These are phyloP conservation scores for Ophiognomonia clavigignenti-juglandacearum DNA, from an alignment of 2,329 filamentous ascomycete species.

Conservation along the genomic window DNA sequence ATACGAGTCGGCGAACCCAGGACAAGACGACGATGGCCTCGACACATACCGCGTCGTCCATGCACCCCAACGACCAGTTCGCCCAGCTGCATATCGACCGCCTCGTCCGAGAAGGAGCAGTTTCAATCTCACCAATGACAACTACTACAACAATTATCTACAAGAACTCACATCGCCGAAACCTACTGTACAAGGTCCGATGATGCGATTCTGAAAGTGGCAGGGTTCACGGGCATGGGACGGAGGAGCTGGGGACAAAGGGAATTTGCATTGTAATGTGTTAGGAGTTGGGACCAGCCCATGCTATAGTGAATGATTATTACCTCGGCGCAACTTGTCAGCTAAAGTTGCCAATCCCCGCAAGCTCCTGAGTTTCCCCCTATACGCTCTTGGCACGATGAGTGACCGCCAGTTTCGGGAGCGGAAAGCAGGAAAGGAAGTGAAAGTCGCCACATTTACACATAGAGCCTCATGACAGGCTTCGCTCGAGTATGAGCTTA, in stretches of 20 bases:
- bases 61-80: not conserved
- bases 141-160: conserved; percentile 8
- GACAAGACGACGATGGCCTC: conserved; percentile 21
- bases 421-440: not conserved
- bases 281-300: no score
- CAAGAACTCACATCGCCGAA: conserved; percentile 11
- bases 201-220: not conserved
- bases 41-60: conserved; percentile 9
- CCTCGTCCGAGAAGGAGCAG: not conserved
- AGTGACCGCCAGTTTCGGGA: not conserved
- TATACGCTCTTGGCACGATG: not conserved
- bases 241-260: no score
- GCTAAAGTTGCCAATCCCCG: not conserved
- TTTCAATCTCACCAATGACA: not conserved
- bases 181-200: not conserved
- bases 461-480: not conserved
- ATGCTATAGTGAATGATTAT: no score
- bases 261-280: no score
- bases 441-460: not conserved
- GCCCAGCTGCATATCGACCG: no score
- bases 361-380: not conserved
- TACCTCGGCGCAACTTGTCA: not conserved
- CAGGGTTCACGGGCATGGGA: no score
- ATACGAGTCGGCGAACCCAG: conserved; percentile 27
- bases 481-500: no score